A percentile compares a stretch with the other conserved stretches of the same genome.
Evolutionary conservation across 257 asterid genomes (phyloP).

Genomic region (Parsonsia alboflavescens): DNA sequence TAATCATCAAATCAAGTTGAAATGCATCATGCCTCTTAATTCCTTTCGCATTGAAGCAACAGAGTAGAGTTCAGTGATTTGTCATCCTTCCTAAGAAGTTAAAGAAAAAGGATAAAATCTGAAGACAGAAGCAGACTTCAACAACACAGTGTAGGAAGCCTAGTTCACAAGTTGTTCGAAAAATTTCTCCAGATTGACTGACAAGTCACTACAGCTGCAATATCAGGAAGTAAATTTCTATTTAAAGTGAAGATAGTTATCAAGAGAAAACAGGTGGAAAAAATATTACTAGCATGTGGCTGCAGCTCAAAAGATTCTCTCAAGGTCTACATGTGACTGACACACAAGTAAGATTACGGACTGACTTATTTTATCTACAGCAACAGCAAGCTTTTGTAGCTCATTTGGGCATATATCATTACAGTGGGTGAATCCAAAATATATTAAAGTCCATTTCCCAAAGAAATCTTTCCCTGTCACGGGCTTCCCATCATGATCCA

Average conservation of each 20-base stretch:
- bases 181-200: background rate
- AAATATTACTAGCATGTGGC: background rate
- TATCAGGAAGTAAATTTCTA: too few species aligned
- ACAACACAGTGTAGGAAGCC: background rate
- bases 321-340: background rate
- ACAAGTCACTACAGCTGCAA: background rate
- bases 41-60: background rate
- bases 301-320: background rate
- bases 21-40: background rate
- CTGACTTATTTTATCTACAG: slow-evolving; percentile 90
- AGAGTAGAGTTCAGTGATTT: background rate
- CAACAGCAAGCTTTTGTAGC: slow-evolving; percentile 75
- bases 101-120: background rate
- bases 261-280: background rate
- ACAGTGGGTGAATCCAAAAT: slow-evolving; percentile 95
- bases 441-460: slow-evolving; percentile 78
- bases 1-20: background rate
- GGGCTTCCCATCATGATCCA: slow-evolving; percentile 79
- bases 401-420: slow-evolving; percentile 98
- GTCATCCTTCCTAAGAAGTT: background rate
- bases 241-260: background rate
- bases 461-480: slow-evolving; percentile 70
- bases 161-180: background rate
- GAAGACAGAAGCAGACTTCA: background rate
- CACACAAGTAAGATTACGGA: slow-evolving; percentile 3